Evolutionary conservation across 2,329 filamentous ascomycete species (phyloP), one percentile per base, ranked within the genome.

Genomic region (Hypoxylon sp.): DNA sequence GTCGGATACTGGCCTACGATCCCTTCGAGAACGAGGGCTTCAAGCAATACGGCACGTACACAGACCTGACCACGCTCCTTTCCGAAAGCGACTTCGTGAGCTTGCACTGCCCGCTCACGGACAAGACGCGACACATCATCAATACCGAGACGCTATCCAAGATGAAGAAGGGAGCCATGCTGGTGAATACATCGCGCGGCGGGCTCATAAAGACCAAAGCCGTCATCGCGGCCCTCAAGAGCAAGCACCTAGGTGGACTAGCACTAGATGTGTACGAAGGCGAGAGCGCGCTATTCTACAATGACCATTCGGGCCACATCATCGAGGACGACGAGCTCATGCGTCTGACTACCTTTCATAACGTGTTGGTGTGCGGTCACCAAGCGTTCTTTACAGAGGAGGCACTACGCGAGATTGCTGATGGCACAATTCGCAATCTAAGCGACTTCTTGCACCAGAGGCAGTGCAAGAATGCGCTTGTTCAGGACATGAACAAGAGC

Each of bases 321-420:
- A 90, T 91, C 68, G 82, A 91, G 52, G 90, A 92, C 73, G 89
- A 91, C 72, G 82, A 86, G 61, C 80, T 92, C 48, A 89, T 89
- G 84, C 84, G 89, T 4, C 78, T 92, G 68, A 87, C 89, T 79
- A 91, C 89, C 0, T 91, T 91, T 72, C 89, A 85, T 65, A 91
- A 91, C 68, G 89, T 90, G 2, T 76, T 92, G 48, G 80, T 92
- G 65, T 89, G 86, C 69, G 89, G 89, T 0, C 90, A 92, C 72
- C 90, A 91, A 80, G 90, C 87, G 1, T 92, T 91, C 79, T 90
- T 92, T 72, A 91, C 89, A 4, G 80, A 85, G 34, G 89, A 91
- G 78, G 90, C 90, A 0, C 78, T 92, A 52, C 80, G 80, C 6
- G 88, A 90, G 78, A 92, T 91, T 72, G 85, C 89, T 1, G 83